Evolutionary conservation across 176 grass and related monocot species (phyloP), one percentile per base, ranked within the genome.

Genomic region (Aegilops umbellulata): DNA sequence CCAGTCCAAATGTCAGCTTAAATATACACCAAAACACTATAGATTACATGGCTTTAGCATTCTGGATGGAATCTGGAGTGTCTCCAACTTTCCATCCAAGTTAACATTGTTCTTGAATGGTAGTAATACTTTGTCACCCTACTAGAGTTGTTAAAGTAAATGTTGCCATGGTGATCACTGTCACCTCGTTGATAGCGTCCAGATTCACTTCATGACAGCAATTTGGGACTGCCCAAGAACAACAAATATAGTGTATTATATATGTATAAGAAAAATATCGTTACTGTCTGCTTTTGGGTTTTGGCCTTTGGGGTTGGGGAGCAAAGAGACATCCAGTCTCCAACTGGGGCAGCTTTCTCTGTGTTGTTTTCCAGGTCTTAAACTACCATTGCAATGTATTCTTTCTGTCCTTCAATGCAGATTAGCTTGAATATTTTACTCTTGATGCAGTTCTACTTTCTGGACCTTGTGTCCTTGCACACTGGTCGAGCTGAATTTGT

Each of bases 321-420:
- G 70, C 36, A 90, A 61, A n/a, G 51, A 63, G 79, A 78, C 78
- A 76, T 77, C 47, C 44, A 80, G 80, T 60, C 79, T 87, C 80
- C 46, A 80, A 74, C 85, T 74, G 68, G 75, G 25, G 80, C 69
- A 84, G 60, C 25, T 79, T 79, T 74, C 61, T 73, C 62, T 65
- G 76, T 87, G 49, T 61, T 69, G 60, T 60, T 36, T 90, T 11
- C 60, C 58, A 26, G 58, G 20, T 74, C 61, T 60, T 72, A 42
- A 83, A 75, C 64, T 71, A 65, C 38, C 51, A 82, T 36, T 89
- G 17, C 26, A 60, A 55, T 70, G 15, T 11, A 60, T 83, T 74
- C 6, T 83, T 68, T 80, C 27, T 58, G 26, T n/a, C 44, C 41
- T 67, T 47, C 69, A 23, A 80, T 69, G 68, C 22, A 49, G 69